These are phyloP conservation scores for Fusarium sp. DNA, from an alignment of 2,329 filamentous ascomycete genomes.

Conservation along the genomic window DNA sequence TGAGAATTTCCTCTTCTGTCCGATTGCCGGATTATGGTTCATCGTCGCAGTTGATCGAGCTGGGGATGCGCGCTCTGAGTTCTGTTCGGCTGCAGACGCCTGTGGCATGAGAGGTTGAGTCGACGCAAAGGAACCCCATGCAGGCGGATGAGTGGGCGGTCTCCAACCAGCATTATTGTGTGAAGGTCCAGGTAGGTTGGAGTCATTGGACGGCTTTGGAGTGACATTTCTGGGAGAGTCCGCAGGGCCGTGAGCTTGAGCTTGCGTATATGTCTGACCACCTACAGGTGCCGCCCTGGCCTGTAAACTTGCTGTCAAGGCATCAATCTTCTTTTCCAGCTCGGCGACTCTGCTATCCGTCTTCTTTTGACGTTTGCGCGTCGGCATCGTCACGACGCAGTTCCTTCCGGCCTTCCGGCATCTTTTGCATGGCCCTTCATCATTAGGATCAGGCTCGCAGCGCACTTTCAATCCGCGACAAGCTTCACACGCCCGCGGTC, in stretches of 20 bases:
- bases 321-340: conserved; percentile 93
- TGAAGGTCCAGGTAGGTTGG: conserved; percentile 7
- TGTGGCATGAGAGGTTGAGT: conserved; percentile 24
- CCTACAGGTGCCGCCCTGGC: conserved; percentile 56
- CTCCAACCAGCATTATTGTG: conserved; percentile 26
- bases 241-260: conserved; percentile 8
- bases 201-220: conserved; percentile 21
- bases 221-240: conserved; percentile 23
- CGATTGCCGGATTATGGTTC: conserved; percentile 31
- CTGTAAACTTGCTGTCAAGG: conserved; percentile 82
- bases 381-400: conserved; percentile 81
- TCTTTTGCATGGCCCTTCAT: conserved; percentile 75
- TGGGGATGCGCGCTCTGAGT: conserved; percentile 24
- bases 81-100: conserved; percentile 26
- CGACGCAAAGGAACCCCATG: conserved; percentile 36
- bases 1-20: conserved; percentile 51
- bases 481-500: conserved; percentile 78
- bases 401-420: conserved; percentile 83
- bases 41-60: conserved; percentile 16
- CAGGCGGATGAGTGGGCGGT: conserved; percentile 7
- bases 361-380: conserved; percentile 88
- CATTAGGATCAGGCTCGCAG: conserved; percentile 80
- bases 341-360: conserved; percentile 90
- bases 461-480: conserved; percentile 84
- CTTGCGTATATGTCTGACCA: conserved; percentile 18